Percentiles rank a stretch among this genome's conserved stretches.
These are phyloP conservation scores for Fraxinus angustifolia DNA, from an alignment of 305 asterid species.

Conservation along the genomic window DNA sequence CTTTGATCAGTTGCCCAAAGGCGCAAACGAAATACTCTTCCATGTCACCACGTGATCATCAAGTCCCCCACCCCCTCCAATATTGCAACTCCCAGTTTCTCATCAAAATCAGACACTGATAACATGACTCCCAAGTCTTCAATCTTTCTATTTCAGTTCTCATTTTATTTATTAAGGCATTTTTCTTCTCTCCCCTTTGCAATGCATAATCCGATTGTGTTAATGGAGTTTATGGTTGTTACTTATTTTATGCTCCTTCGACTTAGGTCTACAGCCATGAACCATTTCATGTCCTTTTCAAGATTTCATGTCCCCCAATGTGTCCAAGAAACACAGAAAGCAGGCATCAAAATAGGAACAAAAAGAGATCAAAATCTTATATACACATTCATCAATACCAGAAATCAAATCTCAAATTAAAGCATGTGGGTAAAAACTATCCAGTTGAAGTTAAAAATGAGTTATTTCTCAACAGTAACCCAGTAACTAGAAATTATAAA, in stretches of 20 bases:
- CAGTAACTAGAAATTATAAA: not conserved
- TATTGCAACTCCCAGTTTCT: not conserved
- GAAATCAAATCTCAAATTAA: not conserved
- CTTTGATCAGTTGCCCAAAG: not conserved
- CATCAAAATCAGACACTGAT: not conserved
- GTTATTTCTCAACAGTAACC: not conserved
- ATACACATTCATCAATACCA: slow-evolving; percentile 5
- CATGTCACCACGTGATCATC: not conserved
- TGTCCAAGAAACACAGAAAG: slow-evolving; percentile 7
- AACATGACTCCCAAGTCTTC: not conserved
- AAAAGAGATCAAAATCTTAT: not conserved
- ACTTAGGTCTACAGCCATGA: not conserved
- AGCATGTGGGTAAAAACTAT: not conserved
- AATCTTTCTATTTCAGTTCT: not conserved
- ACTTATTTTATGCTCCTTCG: slow-evolving; percentile 5
- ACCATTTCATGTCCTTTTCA: not conserved
- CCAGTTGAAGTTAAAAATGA: not conserved
- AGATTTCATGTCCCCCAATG: not conserved
- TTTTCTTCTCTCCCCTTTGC: not conserved
- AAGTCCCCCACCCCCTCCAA: not conserved
- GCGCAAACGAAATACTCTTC: not conserved
- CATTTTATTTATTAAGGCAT: not conserved
- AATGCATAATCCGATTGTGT: not conserved
- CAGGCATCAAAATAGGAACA: slow-evolving; percentile 13
- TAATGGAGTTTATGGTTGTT: not conserved